These are phyloP conservation scores for Termitomyces sp. DNA, from an alignment of 768 basidiomycete species.

Conservation along the genomic window DNA sequence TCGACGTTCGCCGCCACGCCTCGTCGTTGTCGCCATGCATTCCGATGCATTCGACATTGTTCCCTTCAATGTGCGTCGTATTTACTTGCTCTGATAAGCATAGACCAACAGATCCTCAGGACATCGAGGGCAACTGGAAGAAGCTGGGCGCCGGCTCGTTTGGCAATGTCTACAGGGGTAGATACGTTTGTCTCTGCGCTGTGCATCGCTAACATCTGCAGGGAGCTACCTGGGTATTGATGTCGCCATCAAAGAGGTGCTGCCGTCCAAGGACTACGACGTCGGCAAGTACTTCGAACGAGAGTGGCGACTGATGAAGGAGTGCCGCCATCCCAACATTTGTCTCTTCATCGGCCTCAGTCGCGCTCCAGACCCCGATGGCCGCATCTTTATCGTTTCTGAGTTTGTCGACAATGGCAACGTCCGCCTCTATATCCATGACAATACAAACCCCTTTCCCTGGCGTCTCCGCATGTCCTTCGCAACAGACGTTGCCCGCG, in stretches of 20 bases:
- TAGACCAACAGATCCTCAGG: constrained; percentile 35
- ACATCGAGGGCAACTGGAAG: constrained; percentile 85
- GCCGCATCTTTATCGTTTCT: constrained; percentile 90
- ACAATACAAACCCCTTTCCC: constrained; percentile 77
- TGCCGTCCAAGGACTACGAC: constrained; percentile 88
- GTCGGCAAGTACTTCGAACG: constrained; percentile 97
- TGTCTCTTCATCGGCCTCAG: constrained; percentile 91
- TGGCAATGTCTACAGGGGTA: constrained; percentile 88
- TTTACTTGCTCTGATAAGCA: background rate
- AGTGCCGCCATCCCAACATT: constrained; percentile 88
- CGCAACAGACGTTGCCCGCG: constrained; percentile 90
- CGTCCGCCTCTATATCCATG: constrained; percentile 85
- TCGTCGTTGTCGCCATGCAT: background rate
- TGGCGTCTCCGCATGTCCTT: constrained; percentile 95
- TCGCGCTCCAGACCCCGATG: constrained; percentile 69
- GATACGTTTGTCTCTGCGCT: constrained; percentile 4
- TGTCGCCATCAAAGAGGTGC: constrained; percentile 94
- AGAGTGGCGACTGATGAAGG: constrained; percentile 98
- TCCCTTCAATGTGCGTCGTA: constrained; percentile 64
- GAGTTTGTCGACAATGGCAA: constrained; percentile 95
- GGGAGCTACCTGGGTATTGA: constrained; percentile 92
- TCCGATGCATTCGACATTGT: constrained; percentile 81
- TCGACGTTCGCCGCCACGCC: background rate
- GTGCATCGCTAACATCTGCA: constrained; percentile 20
- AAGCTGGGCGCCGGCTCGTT: constrained; percentile 91